These are phyloP conservation scores for Geosmithia putterillii DNA, from an alignment of 2,329 filamentous ascomycete genomes.

Conservation along the genomic window DNA sequence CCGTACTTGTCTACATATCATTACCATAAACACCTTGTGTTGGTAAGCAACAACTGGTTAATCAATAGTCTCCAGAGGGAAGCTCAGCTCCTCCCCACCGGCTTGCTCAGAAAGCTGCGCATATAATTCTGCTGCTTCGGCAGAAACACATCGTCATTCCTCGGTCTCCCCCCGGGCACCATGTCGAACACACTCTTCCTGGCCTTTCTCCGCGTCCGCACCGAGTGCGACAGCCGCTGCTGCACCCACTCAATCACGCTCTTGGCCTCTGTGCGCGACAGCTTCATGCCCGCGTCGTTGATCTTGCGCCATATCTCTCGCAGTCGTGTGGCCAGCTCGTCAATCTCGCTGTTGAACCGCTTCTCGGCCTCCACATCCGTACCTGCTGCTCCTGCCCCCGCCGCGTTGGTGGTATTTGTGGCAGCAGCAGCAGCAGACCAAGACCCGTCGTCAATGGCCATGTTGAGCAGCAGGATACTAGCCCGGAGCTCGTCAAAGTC, in stretches of 20 bases:
- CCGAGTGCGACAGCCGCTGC: slow-evolving; percentile 57
- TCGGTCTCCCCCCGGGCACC: slow-evolving; percentile 7
- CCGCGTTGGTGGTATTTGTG: no score
- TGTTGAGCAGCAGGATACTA: slow-evolving; percentile 56
- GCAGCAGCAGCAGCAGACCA: no score
- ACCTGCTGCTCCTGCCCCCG: no score
- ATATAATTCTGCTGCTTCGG: slow-evolving; percentile 37
- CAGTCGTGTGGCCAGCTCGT: slow-evolving; percentile 49
- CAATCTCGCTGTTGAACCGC: slow-evolving; percentile 59
- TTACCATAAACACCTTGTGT: no score
- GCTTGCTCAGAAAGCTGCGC: slow-evolving; percentile 28
- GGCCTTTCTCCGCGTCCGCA: slow-evolving; percentile 50
- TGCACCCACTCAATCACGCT: slow-evolving; percentile 62
- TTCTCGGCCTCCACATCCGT: slow-evolving; percentile 16
- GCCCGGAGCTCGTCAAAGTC: slow-evolving; percentile 60
- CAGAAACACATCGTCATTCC: slow-evolving; percentile 24
- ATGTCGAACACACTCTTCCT: slow-evolving; percentile 39
- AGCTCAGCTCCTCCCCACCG: no score
- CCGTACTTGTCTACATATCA: no score
- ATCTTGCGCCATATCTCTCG: slow-evolving; percentile 50
- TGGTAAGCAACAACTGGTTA: no score
- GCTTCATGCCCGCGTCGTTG: slow-evolving; percentile 59
- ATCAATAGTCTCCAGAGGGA: no score
- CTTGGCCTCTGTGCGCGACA: slow-evolving; percentile 67
- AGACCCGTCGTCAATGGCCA: slow-evolving; percentile 56